Percentiles rank a stretch among this genome's conserved stretches.
Conservation (phyloP, 805 yeast species). For the Nematodospora valgi region DNA sequence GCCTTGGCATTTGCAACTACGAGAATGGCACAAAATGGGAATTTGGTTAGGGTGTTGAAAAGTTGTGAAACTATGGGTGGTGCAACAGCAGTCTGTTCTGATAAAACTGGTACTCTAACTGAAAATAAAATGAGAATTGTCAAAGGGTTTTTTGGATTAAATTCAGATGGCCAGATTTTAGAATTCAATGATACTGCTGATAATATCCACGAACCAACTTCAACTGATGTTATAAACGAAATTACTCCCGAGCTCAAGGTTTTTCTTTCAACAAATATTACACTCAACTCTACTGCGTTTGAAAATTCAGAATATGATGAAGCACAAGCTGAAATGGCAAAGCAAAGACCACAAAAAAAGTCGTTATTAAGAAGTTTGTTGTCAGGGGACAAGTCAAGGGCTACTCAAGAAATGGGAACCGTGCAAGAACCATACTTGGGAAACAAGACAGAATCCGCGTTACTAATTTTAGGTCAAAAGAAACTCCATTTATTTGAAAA, state of each 20-base stretch:
- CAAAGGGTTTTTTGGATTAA: constrained; percentile 61
- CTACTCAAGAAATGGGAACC: constrained; percentile 15
- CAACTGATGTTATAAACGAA: constrained; percentile 19
- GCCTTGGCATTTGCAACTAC: constrained; percentile 98
- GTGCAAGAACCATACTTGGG: constrained; percentile 71
- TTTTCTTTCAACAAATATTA: constrained; percentile 51
- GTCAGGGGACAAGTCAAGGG: constrained; percentile 10
- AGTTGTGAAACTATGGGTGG: constrained; percentile 99
- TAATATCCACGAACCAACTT: constrained; percentile 17
- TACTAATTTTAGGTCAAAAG: constrained; percentile 63
- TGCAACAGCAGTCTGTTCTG: constrained; percentile 95
- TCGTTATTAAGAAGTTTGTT: constrained; percentile 27
- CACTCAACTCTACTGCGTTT: constrained; percentile 86
- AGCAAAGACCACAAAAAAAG: constrained; percentile 25
- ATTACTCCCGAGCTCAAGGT: constrained; percentile 20
- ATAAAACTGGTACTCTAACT: constrained; percentile 95
- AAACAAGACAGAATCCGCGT: constrained; percentile 91
- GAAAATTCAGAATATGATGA: constrained; percentile 54
- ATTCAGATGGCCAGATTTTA: constrained; percentile 14
- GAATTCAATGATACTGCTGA: constrained; percentile 49
- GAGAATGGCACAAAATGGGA: constrained; percentile 95
- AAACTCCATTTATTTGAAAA: constrained; percentile 44
- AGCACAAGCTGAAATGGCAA: constrained; percentile 22
- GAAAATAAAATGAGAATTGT: constrained; percentile 93
- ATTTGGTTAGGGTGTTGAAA: constrained; percentile 87